Base-by-base conservation (phyloP, 345 rosid species). In the Arabis alpina region DNA sequence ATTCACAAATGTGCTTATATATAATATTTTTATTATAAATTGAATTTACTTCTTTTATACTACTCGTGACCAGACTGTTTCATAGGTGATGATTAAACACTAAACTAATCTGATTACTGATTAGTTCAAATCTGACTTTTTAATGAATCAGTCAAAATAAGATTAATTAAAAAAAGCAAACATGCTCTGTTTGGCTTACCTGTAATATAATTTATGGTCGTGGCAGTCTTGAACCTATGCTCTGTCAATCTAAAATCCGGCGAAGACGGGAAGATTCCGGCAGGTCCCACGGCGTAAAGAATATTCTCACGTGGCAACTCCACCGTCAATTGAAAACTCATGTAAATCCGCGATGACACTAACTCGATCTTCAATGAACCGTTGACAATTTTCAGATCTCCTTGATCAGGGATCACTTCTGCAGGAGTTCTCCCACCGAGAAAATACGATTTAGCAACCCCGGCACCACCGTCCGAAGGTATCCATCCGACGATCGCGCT, bases 401-500 rank as follows among this genome's bases (percentile, higher is more conserved):
- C 97, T 56, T 80, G 82, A 66, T 88, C 88, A 37, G 83, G 79
- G 1, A 54, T 19, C 11, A 93, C 97, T 55, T 71, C 70, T 8
- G 8, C 23, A 0, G 93, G 70, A 0, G 57, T 50, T 58, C 65
- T 57, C 2, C 84, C 97, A 2, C 80, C 72, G 3, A 93, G 84
- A 8, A 61, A 64, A 15, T 90, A 93, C 68, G 44, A 88, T 72
- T 88, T 86, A 2, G 77, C 71, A 1, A 3, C 34, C 5, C 78
- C 64, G 2, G 11, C 10, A 6, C 9, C 5, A 4, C 83, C 82
- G 40, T 55, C 75, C 0, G 73, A 3, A 7, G 93, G 76, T 25
- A 86, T 3, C 96, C 95, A 92, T 5, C 96, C 98, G 5, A 88
- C 96, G 64, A 90, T 45, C 0, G 98, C 96, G 49, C 92, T 90